Conservation (phyloP, 2,329 filamentous ascomycete species). For the Didymella exigua region DNA sequence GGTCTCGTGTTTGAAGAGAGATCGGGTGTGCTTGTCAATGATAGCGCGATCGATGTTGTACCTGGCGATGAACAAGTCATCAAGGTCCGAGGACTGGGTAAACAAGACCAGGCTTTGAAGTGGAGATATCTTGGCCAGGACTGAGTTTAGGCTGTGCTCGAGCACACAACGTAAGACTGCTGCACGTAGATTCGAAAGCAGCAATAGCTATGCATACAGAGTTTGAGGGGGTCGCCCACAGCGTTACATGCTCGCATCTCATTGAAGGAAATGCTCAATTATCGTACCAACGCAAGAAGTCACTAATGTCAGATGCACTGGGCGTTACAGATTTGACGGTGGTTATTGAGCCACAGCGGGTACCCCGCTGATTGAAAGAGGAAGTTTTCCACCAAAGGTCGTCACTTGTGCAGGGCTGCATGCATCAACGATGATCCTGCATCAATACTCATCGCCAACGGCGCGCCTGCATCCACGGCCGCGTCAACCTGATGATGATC, state of each 20-base stretch:
- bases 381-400: background rate
- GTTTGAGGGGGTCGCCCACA: conserved; percentile 1
- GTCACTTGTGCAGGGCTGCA: background rate
- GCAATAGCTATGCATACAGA: conserved; percentile 1
- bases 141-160: conserved; percentile 22
- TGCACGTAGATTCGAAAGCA: conserved; percentile 5
- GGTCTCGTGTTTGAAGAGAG: conserved; percentile 66
- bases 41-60: conserved; percentile 63
- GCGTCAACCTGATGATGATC: conserved; percentile 4
- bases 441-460: conserved; percentile 2
- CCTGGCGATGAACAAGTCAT: conserved; percentile 63
- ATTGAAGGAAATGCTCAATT: conserved; percentile 7
- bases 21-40: conserved; percentile 59
- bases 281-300: conserved; percentile 2
- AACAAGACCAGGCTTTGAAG: conserved; percentile 47
- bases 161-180: conserved; percentile 4
- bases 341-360: conserved; percentile 7
- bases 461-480: conserved; percentile 4
- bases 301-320: conserved; percentile 1
- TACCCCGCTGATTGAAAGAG: background rate
- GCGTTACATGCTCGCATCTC: conserved; percentile 1
- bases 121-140: conserved; percentile 54
- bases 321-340: conserved; percentile 16
- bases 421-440: conserved; percentile 10
- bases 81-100: conserved; percentile 50